Evolutionary conservation across 192 early-diverging fungal species (phyloP).

Genomic region (Coemansia pectinata): DNA sequence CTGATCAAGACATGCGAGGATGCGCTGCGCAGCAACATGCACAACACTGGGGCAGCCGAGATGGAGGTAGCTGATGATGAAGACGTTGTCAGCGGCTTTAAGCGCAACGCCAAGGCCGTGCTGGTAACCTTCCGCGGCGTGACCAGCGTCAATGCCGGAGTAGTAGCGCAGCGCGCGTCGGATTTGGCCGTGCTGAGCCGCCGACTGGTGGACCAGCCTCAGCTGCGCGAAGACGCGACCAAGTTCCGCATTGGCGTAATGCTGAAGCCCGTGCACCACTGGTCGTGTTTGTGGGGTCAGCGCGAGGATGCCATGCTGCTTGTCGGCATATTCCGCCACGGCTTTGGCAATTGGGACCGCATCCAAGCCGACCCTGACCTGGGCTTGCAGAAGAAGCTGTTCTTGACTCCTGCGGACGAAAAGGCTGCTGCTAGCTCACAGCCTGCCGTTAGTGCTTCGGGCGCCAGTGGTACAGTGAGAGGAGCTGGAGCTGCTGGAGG

Average conservation of each 20-base stretch:
- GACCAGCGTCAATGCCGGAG: slow-evolving; percentile 81
- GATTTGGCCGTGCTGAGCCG: slow-evolving; percentile 71
- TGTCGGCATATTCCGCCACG: slow-evolving; percentile 91
- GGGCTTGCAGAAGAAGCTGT: slow-evolving; percentile 86
- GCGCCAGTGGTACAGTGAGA: slow-evolving; percentile 14
- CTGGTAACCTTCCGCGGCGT: slow-evolving; percentile 76
- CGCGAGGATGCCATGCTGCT: slow-evolving; percentile 96
- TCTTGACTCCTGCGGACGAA: slow-evolving; percentile 60
- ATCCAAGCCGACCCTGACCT: slow-evolving; percentile 81
- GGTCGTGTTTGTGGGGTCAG: slow-evolving; percentile 84
- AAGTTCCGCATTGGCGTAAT: slow-evolving; percentile 79
- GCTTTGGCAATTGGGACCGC: slow-evolving; percentile 87
- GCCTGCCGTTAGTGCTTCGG: slow-evolving; percentile 28
- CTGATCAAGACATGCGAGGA: slow-evolving; percentile 60
- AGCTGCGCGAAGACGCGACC: slow-evolving; percentile 53
- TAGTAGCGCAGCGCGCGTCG: slow-evolving; percentile 70
- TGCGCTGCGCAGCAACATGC: slow-evolving; percentile 54
- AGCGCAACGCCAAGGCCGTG: slow-evolving; percentile 71
- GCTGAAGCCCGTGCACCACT: slow-evolving; percentile 83
- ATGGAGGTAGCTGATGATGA: slow-evolving; percentile 39
- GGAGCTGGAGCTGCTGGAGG: slow-evolving; percentile 8
- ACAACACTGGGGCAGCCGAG: slow-evolving; percentile 26
- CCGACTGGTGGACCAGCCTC: slow-evolving; percentile 57
- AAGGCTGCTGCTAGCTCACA: slow-evolving; percentile 38
- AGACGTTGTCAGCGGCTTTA: slow-evolving; percentile 42